Evolutionary conservation across 2,329 filamentous ascomycete genomes (phyloP), one percentile per base, ranked within the genome.

Genomic region (Penicillium vulpinum): DNA sequence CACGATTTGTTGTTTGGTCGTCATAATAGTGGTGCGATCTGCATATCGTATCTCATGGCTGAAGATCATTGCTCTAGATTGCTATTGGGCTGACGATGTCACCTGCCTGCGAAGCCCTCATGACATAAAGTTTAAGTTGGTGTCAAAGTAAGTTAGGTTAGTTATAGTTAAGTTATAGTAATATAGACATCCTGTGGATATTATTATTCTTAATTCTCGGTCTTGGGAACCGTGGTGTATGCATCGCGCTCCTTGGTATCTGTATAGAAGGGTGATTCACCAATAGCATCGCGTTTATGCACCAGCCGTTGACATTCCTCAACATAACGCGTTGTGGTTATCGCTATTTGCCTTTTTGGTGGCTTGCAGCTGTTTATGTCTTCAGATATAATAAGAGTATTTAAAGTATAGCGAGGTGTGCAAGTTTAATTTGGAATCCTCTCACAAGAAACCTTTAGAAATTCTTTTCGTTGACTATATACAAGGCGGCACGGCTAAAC

Each of bases 71-170:
- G 21, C 44, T 47, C 18, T 31, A 28, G 11, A 22, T 24, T 18
- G 44, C 18, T 39, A 4, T 47, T 31, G 24, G 18, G 40, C 41
- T 47, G 51, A 53, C 21, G 18, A 39, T 15, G 51, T 54, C 51
- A 54, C 43, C 43, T 54, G 51, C 43, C 51, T 2, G 18, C 7
- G n/a, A 38, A 39, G 26, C 51, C 43, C 29, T 48, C 43, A 33
- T 46, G 26, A 47, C 11, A 15, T 8, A 16, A 26, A 15, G 41
- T 29, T 13, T 18, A 7, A 33, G n/a, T 16, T 24, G 18, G 15
- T n/a, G 5, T 39, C 18, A 18, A 31, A 39, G 31, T n/a, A 29
- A 7, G 5, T 53, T 24, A 10, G 15, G 13, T 26, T n/a, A 2
- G 2, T 24, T 44, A 11, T 6, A 44, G 16, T 18, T 26, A 13